A percentile compares a stretch with the other conserved stretches of the same genome.
Conservation (phyloP, 2,329 filamentous ascomycete species). For the Claviceps citrina region DNA sequence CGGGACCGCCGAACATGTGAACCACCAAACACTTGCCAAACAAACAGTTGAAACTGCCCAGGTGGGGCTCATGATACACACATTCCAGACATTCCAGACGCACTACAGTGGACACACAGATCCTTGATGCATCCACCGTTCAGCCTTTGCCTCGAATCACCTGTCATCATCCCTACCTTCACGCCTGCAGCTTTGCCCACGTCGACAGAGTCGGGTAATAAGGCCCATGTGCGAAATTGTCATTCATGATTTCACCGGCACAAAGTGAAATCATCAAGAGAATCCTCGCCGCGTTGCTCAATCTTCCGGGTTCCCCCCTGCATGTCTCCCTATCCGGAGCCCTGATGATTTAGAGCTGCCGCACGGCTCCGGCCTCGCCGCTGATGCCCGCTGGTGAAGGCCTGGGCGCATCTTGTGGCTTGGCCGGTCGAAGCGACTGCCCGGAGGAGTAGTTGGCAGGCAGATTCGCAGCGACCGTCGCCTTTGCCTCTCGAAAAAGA, state of each 20-base stretch:
- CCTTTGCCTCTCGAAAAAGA: constrained; percentile 29
- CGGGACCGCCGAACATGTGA: too few species aligned
- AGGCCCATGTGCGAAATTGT: too few species aligned
- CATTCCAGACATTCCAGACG: too few species aligned
- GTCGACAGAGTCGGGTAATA: too few species aligned
- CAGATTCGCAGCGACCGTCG: constrained; percentile 31
- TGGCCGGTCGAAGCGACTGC: constrained; percentile 6
- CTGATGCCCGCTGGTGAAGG: not conserved
- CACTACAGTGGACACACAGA: too few species aligned
- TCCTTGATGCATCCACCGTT: constrained; percentile 1
- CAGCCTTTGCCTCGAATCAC: too few species aligned
- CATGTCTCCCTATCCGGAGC: not conserved
- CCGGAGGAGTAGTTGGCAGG: constrained; percentile 25
- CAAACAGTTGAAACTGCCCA: constrained; percentile 5
- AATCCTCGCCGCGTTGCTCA: too few species aligned
- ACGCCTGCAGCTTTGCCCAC: too few species aligned
- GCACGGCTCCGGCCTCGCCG: not conserved
- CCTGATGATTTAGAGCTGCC: not conserved
- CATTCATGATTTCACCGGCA: too few species aligned
- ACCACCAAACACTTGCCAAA: not conserved
- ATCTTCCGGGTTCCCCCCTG: not conserved
- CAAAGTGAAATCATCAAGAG: too few species aligned
- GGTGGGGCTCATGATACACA: not conserved
- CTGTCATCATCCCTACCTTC: too few species aligned
- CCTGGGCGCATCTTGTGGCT: not conserved